phyloP scores from a whole-genome alignment of 306 rosid genomes.

The Adenanthera pavonina region DNA sequence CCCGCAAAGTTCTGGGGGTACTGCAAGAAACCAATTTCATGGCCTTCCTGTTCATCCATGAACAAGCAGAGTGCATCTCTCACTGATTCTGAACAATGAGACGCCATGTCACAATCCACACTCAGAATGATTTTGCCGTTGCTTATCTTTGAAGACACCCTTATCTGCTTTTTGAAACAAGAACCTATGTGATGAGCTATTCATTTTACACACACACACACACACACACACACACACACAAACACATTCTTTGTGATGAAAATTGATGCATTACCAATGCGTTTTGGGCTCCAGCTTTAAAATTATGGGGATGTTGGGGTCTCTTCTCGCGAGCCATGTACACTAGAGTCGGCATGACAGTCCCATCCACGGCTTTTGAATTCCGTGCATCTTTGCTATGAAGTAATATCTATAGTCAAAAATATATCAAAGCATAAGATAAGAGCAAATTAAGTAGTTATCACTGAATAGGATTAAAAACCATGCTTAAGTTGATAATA shows the following conservation, averaged over 20 bases:
- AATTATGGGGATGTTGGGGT: conserved; percentile 70
- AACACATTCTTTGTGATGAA: neutral
- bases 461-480: too few relatives aligned
- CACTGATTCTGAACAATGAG: conserved; percentile 69
- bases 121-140: conserved; percentile 71
- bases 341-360: conserved; percentile 65
- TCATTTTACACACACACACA: neutral
- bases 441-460: neutral
- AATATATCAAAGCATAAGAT: neutral
- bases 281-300: conserved; percentile 95
- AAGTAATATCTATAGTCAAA: conserved; percentile 57
- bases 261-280: conserved; percentile 58
- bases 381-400: conserved; percentile 57
- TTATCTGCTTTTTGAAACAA: conserved; percentile 53
- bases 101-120: conserved; percentile 88
- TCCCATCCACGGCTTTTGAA: conserved; percentile 61
- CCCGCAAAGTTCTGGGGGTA: conserved; percentile 65
- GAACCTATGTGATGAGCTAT: neutral
- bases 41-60: conserved; percentile 79
- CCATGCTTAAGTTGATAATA: too few relatives aligned
- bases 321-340: conserved; percentile 91
- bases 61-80: conserved; percentile 81
- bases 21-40: conserved; percentile 76
- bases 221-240: neutral
- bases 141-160: conserved; percentile 87